phyloP scores from a whole-genome alignment of 139 green algal genomes.

The Chlamydomonas sp. region DNA sequence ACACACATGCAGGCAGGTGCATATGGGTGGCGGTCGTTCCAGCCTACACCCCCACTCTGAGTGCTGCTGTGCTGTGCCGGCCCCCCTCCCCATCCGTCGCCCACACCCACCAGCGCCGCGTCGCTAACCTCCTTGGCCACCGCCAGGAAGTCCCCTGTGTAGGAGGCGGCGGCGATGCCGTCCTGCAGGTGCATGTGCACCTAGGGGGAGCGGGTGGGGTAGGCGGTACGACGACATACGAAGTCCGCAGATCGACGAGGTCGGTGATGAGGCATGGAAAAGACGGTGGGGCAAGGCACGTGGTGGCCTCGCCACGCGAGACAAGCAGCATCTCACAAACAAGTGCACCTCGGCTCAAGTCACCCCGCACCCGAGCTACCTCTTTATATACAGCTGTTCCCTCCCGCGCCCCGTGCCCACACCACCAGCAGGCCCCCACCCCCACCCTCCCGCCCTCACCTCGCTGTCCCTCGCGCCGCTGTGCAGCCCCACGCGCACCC shows the following conservation, averaged over 20 bases:
- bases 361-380: background rate
- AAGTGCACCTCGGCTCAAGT: background rate
- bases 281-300: too few species aligned
- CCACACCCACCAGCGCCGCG: background rate
- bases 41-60: background rate
- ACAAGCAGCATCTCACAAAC: background rate
- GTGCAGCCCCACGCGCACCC: conserved; percentile 4
- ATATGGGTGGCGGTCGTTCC: background rate
- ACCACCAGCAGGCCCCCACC: background rate
- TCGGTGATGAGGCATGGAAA: too few species aligned
- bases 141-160: background rate
- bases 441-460: background rate
- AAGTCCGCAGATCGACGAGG: too few species aligned
- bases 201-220: background rate
- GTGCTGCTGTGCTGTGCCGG: too few species aligned
- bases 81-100: background rate
- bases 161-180: background rate
- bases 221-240: background rate
- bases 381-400: background rate
- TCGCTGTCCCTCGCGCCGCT: background rate
- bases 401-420: background rate
- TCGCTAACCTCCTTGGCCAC: background rate
- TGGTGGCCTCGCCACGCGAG: too few species aligned
- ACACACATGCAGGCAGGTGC: too few species aligned
- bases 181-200: background rate